A percentile compares a stretch with the other conserved stretches of the same genome.
Evolutionary conservation across 345 rosid species (phyloP).

Genomic region (Gossypium thurberi): DNA sequence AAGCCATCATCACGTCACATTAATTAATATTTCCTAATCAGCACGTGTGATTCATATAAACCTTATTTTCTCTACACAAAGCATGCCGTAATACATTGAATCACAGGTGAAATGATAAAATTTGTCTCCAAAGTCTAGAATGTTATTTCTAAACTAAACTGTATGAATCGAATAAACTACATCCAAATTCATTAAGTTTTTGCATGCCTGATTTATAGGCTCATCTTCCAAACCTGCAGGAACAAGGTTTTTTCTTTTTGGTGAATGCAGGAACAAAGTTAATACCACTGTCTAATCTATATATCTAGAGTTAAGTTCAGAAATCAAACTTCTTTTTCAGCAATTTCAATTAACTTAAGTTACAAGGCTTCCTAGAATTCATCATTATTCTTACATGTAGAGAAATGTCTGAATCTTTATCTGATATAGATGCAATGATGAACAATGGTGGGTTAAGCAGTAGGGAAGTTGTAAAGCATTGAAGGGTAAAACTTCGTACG

Average conservation of each 20-base stretch:
- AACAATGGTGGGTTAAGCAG: not conserved
- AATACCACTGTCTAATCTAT: not conserved
- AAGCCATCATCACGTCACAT: not conserved
- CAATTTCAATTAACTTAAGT: not conserved
- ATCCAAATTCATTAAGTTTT: not conserved
- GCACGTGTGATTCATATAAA: slow-evolving; percentile 4
- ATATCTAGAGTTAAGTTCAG: not conserved
- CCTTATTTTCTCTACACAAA: too few relatives aligned
- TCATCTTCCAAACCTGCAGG: not conserved
- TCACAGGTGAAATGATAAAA: too few relatives aligned
- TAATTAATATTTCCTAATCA: not conserved
- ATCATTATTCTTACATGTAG: not conserved
- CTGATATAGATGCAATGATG: not conserved
- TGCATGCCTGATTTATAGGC: not conserved
- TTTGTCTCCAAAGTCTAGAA: too few relatives aligned
- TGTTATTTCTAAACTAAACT: too few relatives aligned
- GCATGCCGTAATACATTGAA: too few relatives aligned
- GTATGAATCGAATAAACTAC: too few relatives aligned
- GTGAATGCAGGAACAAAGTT: too few relatives aligned
- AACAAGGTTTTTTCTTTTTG: too few relatives aligned
- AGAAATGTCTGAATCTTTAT: not conserved
- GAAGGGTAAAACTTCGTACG: slow-evolving; percentile 1
- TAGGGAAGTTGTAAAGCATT: not conserved
- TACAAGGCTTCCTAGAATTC: not conserved
- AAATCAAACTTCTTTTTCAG: not conserved